Percentiles rank a stretch among this genome's conserved stretches.
phyloP scores from a whole-genome alignment of 345 rosid species.

The Populus alba region DNA sequence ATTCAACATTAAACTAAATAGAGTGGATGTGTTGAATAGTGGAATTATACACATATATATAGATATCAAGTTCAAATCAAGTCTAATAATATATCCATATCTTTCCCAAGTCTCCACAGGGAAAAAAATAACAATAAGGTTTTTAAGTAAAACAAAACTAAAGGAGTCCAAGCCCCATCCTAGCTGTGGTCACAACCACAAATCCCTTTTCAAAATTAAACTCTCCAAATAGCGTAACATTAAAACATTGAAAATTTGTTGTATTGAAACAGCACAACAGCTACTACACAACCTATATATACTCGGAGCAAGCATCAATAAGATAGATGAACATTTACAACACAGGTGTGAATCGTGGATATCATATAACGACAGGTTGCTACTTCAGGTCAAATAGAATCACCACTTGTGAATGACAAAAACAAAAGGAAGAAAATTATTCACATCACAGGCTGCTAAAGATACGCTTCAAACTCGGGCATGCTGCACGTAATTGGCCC shows the following conservation, averaged over 20 bases:
- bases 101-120: too few species aligned
- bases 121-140: too few species aligned
- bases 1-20: too few species aligned
- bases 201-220: background rate
- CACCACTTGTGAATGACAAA: background rate
- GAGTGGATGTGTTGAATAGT: too few species aligned
- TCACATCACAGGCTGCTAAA: conserved; percentile 46
- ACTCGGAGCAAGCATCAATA: background rate
- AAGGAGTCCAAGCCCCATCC: background rate
- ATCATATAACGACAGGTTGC: background rate
- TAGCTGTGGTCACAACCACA: background rate
- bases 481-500: conserved; percentile 57
- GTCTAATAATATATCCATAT: too few species aligned
- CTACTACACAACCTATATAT: conserved; percentile 1
- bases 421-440: background rate
- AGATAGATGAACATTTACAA: conserved; percentile 5
- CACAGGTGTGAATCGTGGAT: background rate
- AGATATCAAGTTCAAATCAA: too few species aligned
- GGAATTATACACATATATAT: too few species aligned
- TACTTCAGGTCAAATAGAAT: background rate
- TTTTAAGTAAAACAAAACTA: too few species aligned
- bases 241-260: background rate
- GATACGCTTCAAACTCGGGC: conserved; percentile 85
- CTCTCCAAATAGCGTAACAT: background rate
- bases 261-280: background rate